A percentile compares a stretch with the other conserved stretches of the same genome.
phyloP scores from a whole-genome alignment of 1,139 yeast species.

The Saccharomyces hybrid region DNA sequence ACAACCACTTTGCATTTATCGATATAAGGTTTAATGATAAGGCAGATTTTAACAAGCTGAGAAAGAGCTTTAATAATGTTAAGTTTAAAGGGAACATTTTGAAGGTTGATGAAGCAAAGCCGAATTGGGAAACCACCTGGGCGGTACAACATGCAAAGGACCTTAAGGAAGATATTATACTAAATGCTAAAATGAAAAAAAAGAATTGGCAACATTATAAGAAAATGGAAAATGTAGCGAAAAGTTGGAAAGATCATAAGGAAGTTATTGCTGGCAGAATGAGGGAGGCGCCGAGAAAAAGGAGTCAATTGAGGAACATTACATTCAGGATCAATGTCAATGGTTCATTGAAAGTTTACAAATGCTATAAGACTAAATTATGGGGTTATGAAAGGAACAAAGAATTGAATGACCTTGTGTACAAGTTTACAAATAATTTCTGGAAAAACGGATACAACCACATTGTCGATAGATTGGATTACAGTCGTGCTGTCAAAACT shows the following conservation, averaged over 20 bases:
- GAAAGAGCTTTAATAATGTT: conserved; percentile 56
- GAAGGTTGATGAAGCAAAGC: conserved; percentile 43
- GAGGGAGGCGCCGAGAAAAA: conserved; percentile 48
- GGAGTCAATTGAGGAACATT: conserved; percentile 37
- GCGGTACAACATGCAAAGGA: conserved; percentile 36
- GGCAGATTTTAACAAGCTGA: conserved; percentile 41
- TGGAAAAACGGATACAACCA: conserved; percentile 87
- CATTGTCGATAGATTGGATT: conserved; percentile 51
- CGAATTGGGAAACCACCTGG: conserved; percentile 41
- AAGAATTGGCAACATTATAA: conserved; percentile 35
- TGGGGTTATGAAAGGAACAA: conserved; percentile 84
- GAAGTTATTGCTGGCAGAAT: conserved; percentile 57
- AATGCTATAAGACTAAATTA: conserved; percentile 62
- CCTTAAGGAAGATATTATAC: conserved; percentile 20
- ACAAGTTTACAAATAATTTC: conserved; percentile 40
- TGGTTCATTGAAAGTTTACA: conserved; percentile 51
- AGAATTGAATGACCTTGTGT: conserved; percentile 53
- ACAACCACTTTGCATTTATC: conserved; percentile 59
- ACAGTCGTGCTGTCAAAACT: conserved; percentile 15
- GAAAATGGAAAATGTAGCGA: conserved; percentile 37
- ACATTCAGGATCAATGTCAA: conserved; percentile 61
- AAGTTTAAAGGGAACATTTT: conserved; percentile 68
- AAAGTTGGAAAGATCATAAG: conserved; percentile 36
- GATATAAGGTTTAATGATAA: conserved; percentile 47
- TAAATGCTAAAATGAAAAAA: conserved; percentile 31